phyloP scores from a whole-genome alignment of 176 grass and related monocot genomes.

The Oryza officinalis region DNA sequence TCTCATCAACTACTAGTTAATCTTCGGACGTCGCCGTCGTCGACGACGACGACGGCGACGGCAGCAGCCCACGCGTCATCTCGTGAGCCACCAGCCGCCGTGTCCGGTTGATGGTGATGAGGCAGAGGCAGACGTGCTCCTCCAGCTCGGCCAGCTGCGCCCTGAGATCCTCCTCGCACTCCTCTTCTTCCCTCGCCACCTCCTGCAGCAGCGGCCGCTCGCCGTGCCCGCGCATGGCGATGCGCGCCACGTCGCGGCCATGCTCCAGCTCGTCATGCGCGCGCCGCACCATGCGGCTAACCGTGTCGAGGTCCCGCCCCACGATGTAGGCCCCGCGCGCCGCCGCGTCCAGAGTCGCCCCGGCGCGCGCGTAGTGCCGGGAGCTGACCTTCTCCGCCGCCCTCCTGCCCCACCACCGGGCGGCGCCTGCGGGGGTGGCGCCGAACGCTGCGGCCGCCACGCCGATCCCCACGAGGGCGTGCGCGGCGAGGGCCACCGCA shows the following conservation, averaged over 20 bases:
- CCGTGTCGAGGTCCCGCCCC: constrained; percentile 76
- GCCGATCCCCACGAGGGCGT: constrained; percentile 47
- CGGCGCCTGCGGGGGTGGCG: background rate
- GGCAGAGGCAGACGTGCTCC: constrained; percentile 83
- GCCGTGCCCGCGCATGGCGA: constrained; percentile 42
- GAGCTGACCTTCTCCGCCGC: background rate
- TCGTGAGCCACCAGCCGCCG: constrained; percentile 65
- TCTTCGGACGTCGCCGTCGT: background rate
- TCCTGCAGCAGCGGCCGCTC: constrained; percentile 53
- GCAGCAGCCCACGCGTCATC: constrained; percentile 30
- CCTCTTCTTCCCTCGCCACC: constrained; percentile 52
- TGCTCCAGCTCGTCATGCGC: constrained; percentile 90
- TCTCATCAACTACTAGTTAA: background rate
- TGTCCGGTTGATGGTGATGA: constrained; percentile 81
- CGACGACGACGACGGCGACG: background rate
- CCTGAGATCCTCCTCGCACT: constrained; percentile 56
- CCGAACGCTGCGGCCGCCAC: constrained; percentile 11
- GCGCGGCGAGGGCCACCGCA: constrained; percentile 37
- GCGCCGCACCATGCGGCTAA: constrained; percentile 78
- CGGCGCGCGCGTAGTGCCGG: constrained; percentile 11
- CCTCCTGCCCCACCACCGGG: background rate
- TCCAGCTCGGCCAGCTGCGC: constrained; percentile 78
- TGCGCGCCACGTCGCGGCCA: constrained; percentile 66
- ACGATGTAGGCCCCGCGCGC: constrained; percentile 82
- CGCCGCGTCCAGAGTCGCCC: constrained; percentile 62